Percentiles rank a stretch among this genome's conserved stretches.
These are phyloP conservation scores for Pseudoperonospora humuli DNA, from an alignment of 352 stramenopile genomes.

Conservation along the genomic window DNA sequence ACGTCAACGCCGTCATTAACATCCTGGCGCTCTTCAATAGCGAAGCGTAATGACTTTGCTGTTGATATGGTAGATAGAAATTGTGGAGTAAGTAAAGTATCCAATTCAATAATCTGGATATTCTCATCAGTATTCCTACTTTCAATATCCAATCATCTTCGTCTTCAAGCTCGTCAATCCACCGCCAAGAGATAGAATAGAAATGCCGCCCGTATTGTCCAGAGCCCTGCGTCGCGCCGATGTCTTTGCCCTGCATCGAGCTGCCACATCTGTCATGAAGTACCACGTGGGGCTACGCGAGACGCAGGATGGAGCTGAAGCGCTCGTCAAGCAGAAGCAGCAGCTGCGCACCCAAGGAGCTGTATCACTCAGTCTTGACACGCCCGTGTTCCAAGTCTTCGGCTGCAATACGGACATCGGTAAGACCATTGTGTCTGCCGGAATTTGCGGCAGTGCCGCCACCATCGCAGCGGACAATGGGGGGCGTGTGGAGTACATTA, in stretches of 20 bases:
- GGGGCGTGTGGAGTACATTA: slow-evolving; percentile 87
- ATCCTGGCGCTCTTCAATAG: too few relatives aligned
- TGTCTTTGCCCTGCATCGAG: not conserved
- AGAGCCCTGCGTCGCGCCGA: slow-evolving; percentile 7
- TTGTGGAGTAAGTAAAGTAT: too few relatives aligned
- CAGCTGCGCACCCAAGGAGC: slow-evolving; percentile 49
- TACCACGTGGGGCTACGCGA: slow-evolving; percentile 48
- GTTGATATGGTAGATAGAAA: too few relatives aligned
- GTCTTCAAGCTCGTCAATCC: too few relatives aligned
- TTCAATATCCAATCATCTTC: too few relatives aligned
- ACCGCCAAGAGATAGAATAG: too few relatives aligned
- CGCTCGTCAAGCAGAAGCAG: slow-evolving; percentile 36
- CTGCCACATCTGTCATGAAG: not conserved
- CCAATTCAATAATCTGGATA: too few relatives aligned
- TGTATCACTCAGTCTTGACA: slow-evolving; percentile 40
- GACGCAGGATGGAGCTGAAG: slow-evolving; percentile 21
- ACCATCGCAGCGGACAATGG: slow-evolving; percentile 5
- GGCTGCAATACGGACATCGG: slow-evolving; percentile 97
- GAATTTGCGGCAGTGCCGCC: slow-evolving; percentile 80
- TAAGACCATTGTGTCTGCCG: slow-evolving; percentile 94
- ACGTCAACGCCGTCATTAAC: too few relatives aligned
- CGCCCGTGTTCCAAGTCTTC: slow-evolving; percentile 88
- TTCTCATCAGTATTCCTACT: too few relatives aligned
- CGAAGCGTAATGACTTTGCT: too few relatives aligned
- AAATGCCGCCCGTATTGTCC: too few relatives aligned